phyloP scores from a whole-genome alignment of 441 rosid genomes.

The Mallotus repandus region DNA sequence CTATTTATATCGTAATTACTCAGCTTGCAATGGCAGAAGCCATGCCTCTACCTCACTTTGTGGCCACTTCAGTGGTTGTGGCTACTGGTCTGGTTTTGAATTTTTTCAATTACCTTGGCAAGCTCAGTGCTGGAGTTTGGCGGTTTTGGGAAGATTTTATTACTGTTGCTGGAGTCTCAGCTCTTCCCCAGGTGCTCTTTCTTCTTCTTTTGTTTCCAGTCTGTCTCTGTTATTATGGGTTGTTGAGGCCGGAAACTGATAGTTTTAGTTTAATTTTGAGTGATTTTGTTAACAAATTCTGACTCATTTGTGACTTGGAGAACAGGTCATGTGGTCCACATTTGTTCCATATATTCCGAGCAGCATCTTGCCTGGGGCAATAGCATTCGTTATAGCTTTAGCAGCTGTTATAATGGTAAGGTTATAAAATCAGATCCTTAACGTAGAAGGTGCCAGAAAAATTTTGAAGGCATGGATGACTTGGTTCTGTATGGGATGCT shows the following conservation, averaged over 20 bases:
- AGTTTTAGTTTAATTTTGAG: neutral
- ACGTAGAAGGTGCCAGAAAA: neutral
- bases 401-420: constrained; percentile 75
- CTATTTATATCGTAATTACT: constrained; percentile 51
- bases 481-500: neutral
- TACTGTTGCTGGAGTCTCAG: constrained; percentile 73
- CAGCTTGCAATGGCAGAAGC: constrained; percentile 91
- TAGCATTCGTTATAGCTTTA: constrained; percentile 55
- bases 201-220: neutral
- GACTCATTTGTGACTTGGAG: constrained; percentile 10
- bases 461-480: neutral
- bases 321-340: constrained; percentile 92
- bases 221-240: neutral
- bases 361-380: constrained; percentile 63
- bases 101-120: constrained; percentile 50
- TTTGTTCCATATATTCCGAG: constrained; percentile 77
- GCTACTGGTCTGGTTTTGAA: constrained; percentile 57
- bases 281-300: neutral
- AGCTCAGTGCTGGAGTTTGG: constrained; percentile 59
- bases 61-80: constrained; percentile 55
- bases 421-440: constrained; percentile 16
- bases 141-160: constrained; percentile 80
- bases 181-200: constrained; percentile 72
- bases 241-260: neutral
- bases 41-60: constrained; percentile 67